Evolutionary conservation across 140 eudicot species (phyloP), one percentile per base, ranked within the genome.

Genomic region (Senecio squalidus): DNA sequence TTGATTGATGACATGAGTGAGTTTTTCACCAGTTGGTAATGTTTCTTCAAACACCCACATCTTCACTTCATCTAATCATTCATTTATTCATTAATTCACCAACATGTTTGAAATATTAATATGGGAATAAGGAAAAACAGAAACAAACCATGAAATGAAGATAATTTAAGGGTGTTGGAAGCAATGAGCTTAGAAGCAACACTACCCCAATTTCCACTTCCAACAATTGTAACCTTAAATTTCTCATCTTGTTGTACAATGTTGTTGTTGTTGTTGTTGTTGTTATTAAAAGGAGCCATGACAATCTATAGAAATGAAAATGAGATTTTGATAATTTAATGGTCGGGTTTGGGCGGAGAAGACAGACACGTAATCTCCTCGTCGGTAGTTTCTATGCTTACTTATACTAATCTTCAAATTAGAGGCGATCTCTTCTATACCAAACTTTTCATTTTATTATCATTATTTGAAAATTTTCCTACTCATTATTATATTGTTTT

Each of bases 191-290:
- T 92, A 41, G 98, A 86, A 8, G 98, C 96, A 33, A 92, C 98
- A 68, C 96, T 84, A 2, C 96, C 98, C 98, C 98, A 92, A 80
- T 92, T 92, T 68, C 98, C 98, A 69, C 98, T 92, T 28, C 98
- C 98, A 26, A 92, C 72, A 25, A 92, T 74, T 10, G 98, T 77
- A 47, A 92, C 96, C 75, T 75, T 81, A 6, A 77, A 92, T 76
- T 75, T 92, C 13, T 16, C 11, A 41, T 67, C 43, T 56, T 27
- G 41, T 55, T 67, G 64, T 55, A 23, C 68, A 34, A 34, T 34
- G 40, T n/a, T 10, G 13, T 45, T 45, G 52, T 17, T 18, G 24
- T 21, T 18, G 47, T 40, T 40, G 20, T 45, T 45, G 47, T 14
- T 61, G 27, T 50, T 52, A 33, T 23, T 50, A 25, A 27, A 44